Evolutionary conservation across 139 green algal genomes (phyloP).

Genomic region (Chlamydomonas sp.): DNA sequence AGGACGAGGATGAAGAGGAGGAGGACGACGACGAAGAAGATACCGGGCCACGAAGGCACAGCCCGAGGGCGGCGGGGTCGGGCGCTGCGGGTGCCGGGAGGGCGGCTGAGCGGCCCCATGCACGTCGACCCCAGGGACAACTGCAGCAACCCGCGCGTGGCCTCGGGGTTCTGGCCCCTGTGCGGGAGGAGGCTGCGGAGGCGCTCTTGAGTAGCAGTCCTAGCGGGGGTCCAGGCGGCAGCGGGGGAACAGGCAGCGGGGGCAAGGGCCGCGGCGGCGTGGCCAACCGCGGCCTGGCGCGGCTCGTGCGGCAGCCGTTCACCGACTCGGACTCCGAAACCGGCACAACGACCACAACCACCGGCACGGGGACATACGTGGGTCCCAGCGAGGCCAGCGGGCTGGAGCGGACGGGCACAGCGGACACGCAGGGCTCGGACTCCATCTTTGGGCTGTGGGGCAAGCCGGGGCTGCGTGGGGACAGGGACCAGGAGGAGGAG

Average conservation of each 20-base stretch:
- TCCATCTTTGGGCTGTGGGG: no score
- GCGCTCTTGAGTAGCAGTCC: background rate
- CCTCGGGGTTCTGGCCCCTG: background rate
- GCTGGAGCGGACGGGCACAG: no score
- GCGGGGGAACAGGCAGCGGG: background rate
- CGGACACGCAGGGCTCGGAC: no score
- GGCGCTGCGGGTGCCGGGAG: no score
- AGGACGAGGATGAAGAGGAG: background rate
- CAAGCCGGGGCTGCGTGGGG: no score
- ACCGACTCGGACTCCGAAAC: background rate
- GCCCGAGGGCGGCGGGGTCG: no score
- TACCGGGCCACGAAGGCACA: background rate
- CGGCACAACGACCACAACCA: background rate
- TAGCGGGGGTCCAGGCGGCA: background rate
- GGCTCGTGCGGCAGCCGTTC: background rate
- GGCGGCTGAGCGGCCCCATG: background rate
- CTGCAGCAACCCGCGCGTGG: background rate
- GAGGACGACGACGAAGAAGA: constrained; percentile 20
- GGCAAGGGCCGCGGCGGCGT: background rate
- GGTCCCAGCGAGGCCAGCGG: background rate
- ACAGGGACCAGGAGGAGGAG: no score
- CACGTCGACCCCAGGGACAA: background rate
- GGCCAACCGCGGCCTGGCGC: background rate
- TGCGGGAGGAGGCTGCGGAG: constrained; percentile 23
- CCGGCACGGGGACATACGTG: background rate